A percentile compares a stretch with the other conserved stretches of the same genome.
These are phyloP conservation scores for Fusarium dlaminii DNA, from an alignment of 2,329 filamentous ascomycete species.

Conservation along the genomic window DNA sequence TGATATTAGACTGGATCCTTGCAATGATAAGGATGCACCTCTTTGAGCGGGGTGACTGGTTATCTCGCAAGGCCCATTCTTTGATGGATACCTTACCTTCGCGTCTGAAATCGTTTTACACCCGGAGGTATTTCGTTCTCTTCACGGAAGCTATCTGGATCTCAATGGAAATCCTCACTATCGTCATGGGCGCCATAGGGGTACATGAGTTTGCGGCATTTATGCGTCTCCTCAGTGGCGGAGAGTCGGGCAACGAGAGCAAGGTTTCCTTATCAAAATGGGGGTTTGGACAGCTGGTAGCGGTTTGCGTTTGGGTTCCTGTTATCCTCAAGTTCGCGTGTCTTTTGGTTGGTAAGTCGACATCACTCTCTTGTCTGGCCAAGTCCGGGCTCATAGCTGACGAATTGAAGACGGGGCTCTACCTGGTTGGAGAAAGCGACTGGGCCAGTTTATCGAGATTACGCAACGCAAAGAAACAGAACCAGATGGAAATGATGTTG, in stretches of 20 bases:
- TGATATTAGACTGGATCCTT: background rate
- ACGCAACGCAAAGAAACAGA: background rate
- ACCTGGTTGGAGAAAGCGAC: background rate
- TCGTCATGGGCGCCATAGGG: background rate
- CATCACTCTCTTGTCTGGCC: accelerated
- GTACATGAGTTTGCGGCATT: background rate
- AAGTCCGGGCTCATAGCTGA: accelerated
- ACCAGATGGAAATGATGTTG: accelerated
- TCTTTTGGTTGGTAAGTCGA: background rate
- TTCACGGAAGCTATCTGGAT: background rate
- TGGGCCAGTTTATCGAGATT: background rate
- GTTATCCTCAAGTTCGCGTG: background rate
- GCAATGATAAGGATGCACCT: accelerated
- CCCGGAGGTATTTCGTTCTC: accelerated
- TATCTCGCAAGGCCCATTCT: accelerated
- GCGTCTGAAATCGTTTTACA: accelerated
- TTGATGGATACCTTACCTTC: accelerated
- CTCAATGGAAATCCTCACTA: background rate
- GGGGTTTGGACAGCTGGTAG: constrained; percentile 3
- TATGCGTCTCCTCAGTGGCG: background rate
- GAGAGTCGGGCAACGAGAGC: background rate
- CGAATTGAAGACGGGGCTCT: background rate
- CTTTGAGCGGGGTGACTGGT: background rate
- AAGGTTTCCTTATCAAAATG: background rate
- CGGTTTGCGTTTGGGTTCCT: constrained; percentile 1